Percentiles rank a stretch among this genome's conserved stretches.
Conservation (phyloP, 306 rosid species). For the Cyamopsis tetragonoloba region DNA sequence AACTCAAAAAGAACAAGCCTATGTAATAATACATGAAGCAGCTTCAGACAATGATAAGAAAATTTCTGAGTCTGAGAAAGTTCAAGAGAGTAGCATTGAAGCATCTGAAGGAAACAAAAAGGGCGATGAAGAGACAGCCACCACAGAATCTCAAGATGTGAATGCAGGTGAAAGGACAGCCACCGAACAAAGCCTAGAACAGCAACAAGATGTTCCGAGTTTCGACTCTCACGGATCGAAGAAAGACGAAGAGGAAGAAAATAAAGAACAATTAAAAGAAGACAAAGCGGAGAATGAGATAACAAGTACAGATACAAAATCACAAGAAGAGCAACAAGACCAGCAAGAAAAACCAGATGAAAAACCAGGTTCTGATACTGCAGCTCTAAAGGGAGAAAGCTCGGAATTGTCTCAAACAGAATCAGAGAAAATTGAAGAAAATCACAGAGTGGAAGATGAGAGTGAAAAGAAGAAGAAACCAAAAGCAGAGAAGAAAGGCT, state of each 20-base stretch:
- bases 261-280: conserved; percentile 35
- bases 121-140: conserved; percentile 2
- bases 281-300: conserved; percentile 36
- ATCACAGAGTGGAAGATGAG: neutral
- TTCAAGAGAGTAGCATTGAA: conserved; percentile 17
- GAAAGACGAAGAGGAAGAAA: conserved; percentile 30
- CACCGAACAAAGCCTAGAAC: neutral
- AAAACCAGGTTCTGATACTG: neutral
- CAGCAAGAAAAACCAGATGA: neutral
- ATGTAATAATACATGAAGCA: conserved; percentile 12
- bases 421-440: conserved; percentile 7
- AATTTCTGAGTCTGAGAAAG: conserved; percentile 28
- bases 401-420: neutral
- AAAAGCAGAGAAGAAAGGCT: conserved; percentile 20
- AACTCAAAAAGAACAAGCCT: conserved; percentile 32
- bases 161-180: conserved; percentile 23
- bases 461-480: conserved; percentile 16
- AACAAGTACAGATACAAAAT: conserved; percentile 6
- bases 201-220: conserved; percentile 20
- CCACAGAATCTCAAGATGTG: neutral
- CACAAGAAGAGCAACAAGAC: conserved; percentile 17
- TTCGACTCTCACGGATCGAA: conserved; percentile 27
- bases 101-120: conserved; percentile 22
- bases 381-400: neutral
- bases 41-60: conserved; percentile 23